Evolutionary conservation across 495 filamentous ascomycete species (phyloP), one percentile per base, ranked within the genome.

Genomic region (Trichoderma reesei): DNA sequence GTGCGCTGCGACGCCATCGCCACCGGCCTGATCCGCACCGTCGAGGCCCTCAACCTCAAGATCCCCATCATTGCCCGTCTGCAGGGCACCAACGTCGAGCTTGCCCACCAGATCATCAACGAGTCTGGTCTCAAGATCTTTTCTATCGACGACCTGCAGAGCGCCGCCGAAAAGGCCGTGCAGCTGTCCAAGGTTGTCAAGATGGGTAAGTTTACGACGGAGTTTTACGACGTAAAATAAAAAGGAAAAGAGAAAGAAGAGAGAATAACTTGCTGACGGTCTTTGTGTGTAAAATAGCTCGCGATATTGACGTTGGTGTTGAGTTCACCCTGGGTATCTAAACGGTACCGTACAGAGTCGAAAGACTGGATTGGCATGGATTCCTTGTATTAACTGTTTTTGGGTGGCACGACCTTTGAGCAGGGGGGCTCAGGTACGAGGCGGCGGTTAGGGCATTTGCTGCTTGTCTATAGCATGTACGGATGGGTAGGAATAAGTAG

Each of bases 81-180:
- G 68, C 94, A 98, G 80, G 94, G 94, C 70, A 98, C 94, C 75
- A 98, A 98, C 82, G 92, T 96, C 89, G 92, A 97, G 79, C 82
- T 89, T 75, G 94, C 94, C 67, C 90, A 92, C 75, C 86, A 92
- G 78, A 79, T 97, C 84, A 92, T 98, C 80, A 96, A 96, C 80
- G 92, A 98, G 71, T 95, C 92, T 60, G 94, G 95, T 68, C 84
- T 98, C 70, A 98, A 98, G 87, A 98, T 98, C 78, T 98, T 98
- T 83, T 95, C 90, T 63, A 97, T 98, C 67, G 94, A 98, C 72
- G 95, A 98, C 80, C 85, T 98, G 67, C 95, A 98, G 79, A 93
- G 77, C 73, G 95, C 94, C 60, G 94, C 94, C 64, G 95, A 98
- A 85, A 98, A 96, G 83, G 88, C 91, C 2, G 94, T 98, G 71